phyloP scores from a whole-genome alignment of 192 early-diverging fungal genomes.

The Funneliformis geosporum region DNA sequence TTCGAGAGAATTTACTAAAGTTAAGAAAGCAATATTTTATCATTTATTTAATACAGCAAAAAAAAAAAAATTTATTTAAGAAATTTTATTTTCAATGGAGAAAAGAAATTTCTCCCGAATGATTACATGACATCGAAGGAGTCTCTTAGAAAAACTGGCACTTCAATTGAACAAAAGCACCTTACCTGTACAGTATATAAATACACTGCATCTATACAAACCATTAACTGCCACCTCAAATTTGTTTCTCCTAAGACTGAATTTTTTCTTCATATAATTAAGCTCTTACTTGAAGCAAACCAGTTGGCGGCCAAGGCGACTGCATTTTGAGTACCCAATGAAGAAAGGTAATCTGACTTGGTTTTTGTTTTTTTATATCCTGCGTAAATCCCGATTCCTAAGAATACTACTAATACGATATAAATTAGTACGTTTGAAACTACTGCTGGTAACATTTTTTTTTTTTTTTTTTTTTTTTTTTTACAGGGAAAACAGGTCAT shows the following conservation, averaged over 20 bases:
- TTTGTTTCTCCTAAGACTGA: background rate
- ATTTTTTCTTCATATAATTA: background rate
- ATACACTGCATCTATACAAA: constrained; percentile 13
- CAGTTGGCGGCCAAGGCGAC: constrained; percentile 53
- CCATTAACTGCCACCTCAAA: background rate
- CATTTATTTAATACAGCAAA: background rate
- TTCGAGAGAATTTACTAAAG: background rate
- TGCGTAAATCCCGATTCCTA: constrained; percentile 53
- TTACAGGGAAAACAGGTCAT: no score
- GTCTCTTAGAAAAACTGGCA: background rate
- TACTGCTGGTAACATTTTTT: background rate
- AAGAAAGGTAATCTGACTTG: constrained; percentile 55
- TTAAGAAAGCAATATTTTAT: no score
- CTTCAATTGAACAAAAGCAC: background rate
- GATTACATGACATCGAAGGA: background rate
- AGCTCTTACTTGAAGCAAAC: constrained; percentile 46
- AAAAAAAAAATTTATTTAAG: background rate
- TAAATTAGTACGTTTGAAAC: constrained; percentile 55
- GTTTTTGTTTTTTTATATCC: constrained; percentile 51
- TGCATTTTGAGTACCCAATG: constrained; percentile 52
- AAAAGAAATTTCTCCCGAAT: background rate
- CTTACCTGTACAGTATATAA: background rate
- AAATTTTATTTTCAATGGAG: background rate
- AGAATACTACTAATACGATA: constrained; percentile 50
- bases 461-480: background rate